phyloP scores from a whole-genome alignment of 768 basidiomycete species.

The Multifurca ochricompacta region DNA sequence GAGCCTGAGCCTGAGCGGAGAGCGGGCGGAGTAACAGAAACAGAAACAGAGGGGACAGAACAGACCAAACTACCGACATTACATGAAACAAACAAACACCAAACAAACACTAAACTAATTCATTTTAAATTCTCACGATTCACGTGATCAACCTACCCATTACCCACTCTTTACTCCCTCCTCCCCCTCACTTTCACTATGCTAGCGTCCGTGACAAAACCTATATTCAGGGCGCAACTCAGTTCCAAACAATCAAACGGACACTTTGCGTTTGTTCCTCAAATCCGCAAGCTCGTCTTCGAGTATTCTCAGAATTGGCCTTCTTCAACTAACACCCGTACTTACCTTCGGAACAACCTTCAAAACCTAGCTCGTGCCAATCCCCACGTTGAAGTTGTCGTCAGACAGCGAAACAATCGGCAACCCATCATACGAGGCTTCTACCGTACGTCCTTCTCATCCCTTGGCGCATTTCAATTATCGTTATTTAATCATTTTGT shows the following conservation, averaged over 20 bases:
- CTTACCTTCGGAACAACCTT: constrained; percentile 56
- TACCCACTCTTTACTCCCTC: too few relatives aligned
- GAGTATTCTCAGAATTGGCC: constrained; percentile 83
- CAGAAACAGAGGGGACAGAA: too few relatives aligned
- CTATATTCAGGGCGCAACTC: constrained; percentile 40
- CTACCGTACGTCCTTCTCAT: constrained; percentile 47
- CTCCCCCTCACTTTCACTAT: constrained; percentile 30
- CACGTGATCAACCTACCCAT: constrained; percentile 19
- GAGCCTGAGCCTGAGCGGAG: too few relatives aligned
- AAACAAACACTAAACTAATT: background rate
- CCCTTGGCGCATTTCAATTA: background rate
- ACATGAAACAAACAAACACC: too few relatives aligned
- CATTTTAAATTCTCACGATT: constrained; percentile 2
- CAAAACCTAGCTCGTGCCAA: constrained; percentile 59
- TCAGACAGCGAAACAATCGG: constrained; percentile 63
- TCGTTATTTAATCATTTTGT: constrained; percentile 11
- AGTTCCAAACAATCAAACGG: constrained; percentile 66
- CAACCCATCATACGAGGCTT: constrained; percentile 81
- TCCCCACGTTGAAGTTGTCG: constrained; percentile 80
- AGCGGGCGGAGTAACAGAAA: too few relatives aligned
- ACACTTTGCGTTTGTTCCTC: constrained; percentile 63
- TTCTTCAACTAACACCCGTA: constrained; percentile 64
- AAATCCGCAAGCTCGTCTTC: constrained; percentile 79
- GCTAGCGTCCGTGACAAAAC: constrained; percentile 26
- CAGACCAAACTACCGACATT: too few relatives aligned